Evolutionary conservation across 768 basidiomycete species (phyloP).

Genomic region (Cystofilobasidium capitatum): DNA sequence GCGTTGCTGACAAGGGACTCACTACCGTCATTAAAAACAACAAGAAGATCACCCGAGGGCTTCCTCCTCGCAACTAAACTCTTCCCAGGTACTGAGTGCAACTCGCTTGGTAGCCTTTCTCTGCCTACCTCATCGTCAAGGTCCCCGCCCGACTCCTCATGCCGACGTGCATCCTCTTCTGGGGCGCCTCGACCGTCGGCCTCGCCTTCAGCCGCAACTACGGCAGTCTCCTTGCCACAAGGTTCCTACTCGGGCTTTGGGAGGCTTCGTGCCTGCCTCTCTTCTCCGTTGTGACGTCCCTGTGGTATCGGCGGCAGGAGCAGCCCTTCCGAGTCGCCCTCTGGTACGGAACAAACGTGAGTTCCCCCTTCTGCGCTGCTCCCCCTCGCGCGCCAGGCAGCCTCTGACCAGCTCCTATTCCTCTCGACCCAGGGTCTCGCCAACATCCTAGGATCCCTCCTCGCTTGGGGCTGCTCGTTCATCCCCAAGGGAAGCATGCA

Average conservation of each 20-base stretch:
- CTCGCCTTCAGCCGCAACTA: conserved; percentile 34
- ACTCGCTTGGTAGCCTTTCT: conserved; percentile 32
- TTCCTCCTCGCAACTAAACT: too few relatives aligned
- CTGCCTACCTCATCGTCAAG: conserved; percentile 34
- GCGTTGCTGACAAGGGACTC: too few relatives aligned
- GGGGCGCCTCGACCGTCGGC: conserved; percentile 29
- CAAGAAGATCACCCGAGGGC: too few relatives aligned
- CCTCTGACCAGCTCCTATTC: background rate
- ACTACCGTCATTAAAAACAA: too few relatives aligned
- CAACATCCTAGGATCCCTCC: conserved; percentile 44
- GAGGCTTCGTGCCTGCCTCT: conserved; percentile 39
- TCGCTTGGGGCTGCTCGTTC: conserved; percentile 44
- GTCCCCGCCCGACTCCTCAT: conserved; percentile 33
- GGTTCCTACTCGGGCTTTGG: conserved; percentile 41
- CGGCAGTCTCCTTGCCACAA: conserved; percentile 33
- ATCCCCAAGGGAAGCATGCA: conserved; percentile 38
- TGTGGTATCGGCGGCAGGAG: conserved; percentile 33
- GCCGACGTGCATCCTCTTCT: conserved; percentile 30
- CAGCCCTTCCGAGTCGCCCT: conserved; percentile 31
- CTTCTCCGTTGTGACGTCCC: conserved; percentile 38
- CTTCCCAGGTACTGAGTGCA: conserved; percentile 32
- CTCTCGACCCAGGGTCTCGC: conserved; percentile 43
- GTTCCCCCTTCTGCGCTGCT: background rate
- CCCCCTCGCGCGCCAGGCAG: too few relatives aligned
- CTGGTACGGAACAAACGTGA: conserved; percentile 23